phyloP scores from a whole-genome alignment of 169 alveolate genomes.

The Pseudocohnilembus persalinus region DNA sequence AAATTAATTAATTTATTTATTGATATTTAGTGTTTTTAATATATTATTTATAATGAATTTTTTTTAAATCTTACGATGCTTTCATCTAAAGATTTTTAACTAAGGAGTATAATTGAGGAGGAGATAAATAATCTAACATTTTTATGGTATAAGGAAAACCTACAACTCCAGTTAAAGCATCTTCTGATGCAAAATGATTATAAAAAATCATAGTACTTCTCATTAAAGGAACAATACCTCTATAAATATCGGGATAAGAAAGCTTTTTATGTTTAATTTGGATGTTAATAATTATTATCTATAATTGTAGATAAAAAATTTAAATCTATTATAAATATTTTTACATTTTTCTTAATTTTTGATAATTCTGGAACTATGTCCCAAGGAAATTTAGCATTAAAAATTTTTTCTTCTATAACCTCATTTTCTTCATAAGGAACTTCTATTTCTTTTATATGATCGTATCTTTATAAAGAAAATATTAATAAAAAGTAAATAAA shows the following conservation, averaged over 20 bases:
- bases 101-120: slow-evolving; percentile 9
- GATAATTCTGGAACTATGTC: slow-evolving; percentile 18
- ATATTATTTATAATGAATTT: too few relatives aligned
- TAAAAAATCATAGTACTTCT: slow-evolving; percentile 10
- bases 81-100: slow-evolving; percentile 6
- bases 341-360: slow-evolving; percentile 4
- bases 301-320: not conserved
- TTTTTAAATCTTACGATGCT: not conserved
- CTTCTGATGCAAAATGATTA: slow-evolving; percentile 12
- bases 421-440: slow-evolving; percentile 2
- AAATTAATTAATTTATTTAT: not conserved
- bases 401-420: slow-evolving; percentile 1
- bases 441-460: not conserved
- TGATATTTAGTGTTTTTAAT: not conserved
- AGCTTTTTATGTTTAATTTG: not conserved
- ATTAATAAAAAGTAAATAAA: too few relatives aligned
- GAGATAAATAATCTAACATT: not conserved
- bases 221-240: slow-evolving; percentile 9
- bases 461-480: not conserved
- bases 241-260: slow-evolving; percentile 2
- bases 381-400: slow-evolving; percentile 14
- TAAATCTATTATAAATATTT: too few relatives aligned
- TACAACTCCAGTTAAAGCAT: slow-evolving; percentile 9
- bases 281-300: not conserved
- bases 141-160: slow-evolving; percentile 10